Evolutionary conservation across 345 rosid genomes (phyloP), one percentile per base, ranked within the genome.

Genomic region (Zanthoxylum bungeanum): DNA sequence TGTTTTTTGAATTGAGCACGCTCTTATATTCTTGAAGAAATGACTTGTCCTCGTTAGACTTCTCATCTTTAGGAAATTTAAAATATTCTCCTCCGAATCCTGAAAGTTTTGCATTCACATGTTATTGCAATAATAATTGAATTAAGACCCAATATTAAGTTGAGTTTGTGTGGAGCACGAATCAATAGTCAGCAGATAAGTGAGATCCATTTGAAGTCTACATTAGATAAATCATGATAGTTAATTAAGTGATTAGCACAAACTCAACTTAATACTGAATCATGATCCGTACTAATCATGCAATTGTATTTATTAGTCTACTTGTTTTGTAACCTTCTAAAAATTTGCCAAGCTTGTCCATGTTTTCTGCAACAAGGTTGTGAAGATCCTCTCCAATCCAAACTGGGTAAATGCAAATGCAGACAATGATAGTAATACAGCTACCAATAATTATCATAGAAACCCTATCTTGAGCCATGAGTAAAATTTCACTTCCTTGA

Each of bases 341-440:
- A 27, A 69, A 81, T 5, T 70, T 76, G 0, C 73, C 85, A 47
- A 81, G 76, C 56, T 70, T 75, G n/a, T 73, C 78, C 3, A 73
- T 25, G 46, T 73, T 82, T 25, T 19, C n/a, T 17, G 72, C 67
- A 3, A 72, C 52, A 0, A 28, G 65, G 6, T 78, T 73, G 33
- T 78, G 85, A 21, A 78, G 71, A 55, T 78, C 80, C 42, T 76
- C 40, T 3, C 85, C 80, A 9, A 37, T 17, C 82, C 78, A 70
- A 0, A 78, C 72, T 0, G 82, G 82, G 49, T 9, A 82, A 53
- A 85, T 40, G 17, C 28, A 34, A 36, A 78, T 42, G 3, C 73
- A 70, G 4, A 76, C 21, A 27, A 58, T 4, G 16, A 76, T 1
- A 21, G 71, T 4, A 27, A 28, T 9, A 3, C 34, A 72, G 17